Conservation (phyloP, 2,329 filamentous ascomycete genomes). For the Coniochaeta hoffmannii region DNA sequence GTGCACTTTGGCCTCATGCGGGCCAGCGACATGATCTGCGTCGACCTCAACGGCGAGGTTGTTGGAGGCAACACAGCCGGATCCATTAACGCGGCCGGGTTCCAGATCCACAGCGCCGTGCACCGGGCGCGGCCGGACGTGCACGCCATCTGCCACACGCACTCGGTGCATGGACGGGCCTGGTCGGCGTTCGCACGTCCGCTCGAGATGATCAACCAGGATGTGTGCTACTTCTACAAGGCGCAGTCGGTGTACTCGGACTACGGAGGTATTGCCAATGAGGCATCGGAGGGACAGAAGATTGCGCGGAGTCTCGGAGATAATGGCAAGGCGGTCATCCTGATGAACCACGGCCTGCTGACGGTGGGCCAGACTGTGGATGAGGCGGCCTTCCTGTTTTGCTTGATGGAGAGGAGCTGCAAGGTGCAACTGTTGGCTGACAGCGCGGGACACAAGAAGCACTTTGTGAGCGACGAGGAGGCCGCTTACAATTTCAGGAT, state of each 20-base stretch:
- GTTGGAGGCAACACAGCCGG: constrained; percentile 41
- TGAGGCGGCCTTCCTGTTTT: constrained; percentile 55
- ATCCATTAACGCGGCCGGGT: constrained; percentile 48
- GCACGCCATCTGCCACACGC: constrained; percentile 50
- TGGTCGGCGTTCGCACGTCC: constrained; percentile 47
- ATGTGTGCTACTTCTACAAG: constrained; percentile 46
- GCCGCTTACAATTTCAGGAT: constrained; percentile 41
- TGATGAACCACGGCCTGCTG: constrained; percentile 55
- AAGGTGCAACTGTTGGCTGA: constrained; percentile 50
- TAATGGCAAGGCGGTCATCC: constrained; percentile 41
- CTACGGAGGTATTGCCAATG: constrained; percentile 53
- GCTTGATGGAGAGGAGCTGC: constrained; percentile 50
- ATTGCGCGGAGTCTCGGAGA: constrained; percentile 47
- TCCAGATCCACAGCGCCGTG: constrained; percentile 52
- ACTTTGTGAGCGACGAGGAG: constrained; percentile 46
- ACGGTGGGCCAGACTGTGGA: constrained; percentile 55
- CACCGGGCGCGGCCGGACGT: constrained; percentile 49
- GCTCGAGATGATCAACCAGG: constrained; percentile 54
- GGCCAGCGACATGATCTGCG: constrained; percentile 49
- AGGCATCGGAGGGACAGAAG: constrained; percentile 44
- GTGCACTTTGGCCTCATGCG: constrained; percentile 50
- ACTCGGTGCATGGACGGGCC: constrained; percentile 46
- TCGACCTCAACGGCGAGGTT: constrained; percentile 45
- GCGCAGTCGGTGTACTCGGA: constrained; percentile 48
- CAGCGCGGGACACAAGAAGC: constrained; percentile 44